Evolutionary conservation across 2,329 filamentous ascomycete species (phyloP), one percentile per base, ranked within the genome.

Genomic region (Microcyclosporella mali): DNA sequence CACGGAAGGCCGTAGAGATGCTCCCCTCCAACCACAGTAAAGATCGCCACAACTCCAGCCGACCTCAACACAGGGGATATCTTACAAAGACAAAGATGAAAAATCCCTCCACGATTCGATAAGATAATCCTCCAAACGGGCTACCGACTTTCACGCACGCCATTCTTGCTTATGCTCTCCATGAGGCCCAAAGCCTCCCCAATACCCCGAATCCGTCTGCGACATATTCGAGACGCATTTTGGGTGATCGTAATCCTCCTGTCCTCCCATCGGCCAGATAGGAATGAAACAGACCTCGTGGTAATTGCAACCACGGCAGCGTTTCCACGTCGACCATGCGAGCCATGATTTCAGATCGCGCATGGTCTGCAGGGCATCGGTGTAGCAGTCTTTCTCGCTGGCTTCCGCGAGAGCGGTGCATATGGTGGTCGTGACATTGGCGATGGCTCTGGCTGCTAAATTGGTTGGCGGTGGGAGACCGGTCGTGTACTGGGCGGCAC

Each of bases 221-320:
- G 37, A 40, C 54, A 53, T 66, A 60, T 38, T 57, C 53, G 42
- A 46, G 29, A 46, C 46, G 39, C 75, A 78, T 27, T 58, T 56
- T 4, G 76, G 75, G 32, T 63, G 56, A 25, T 66, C 69, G 52
- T 79, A 75, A 54, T 83, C 79, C 18, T 77, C 68, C 0, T 63
- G 55, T 0, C 62, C 67, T 0, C 79, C 79, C 57, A 72, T 66
- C 0, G 79, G 80, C 79, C 79, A 84, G 55, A 83, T 80, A 1
- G 78, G 78, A n/a, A 82, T 66, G 34, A 77, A 71, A 47, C 79
- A 79, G 2, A 80, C 60, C 59, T 83, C 72, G 33, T 76, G 69
- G 6, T 68, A 65, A 0, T 53, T 59, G 55, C 81, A 84, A 1
- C 68, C 66, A 6, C 67, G 64, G 39, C 77, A 78, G 37, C 72